These are phyloP conservation scores for Tricholoma bakamatsutake DNA, from an alignment of 768 basidiomycete species.

Conservation along the genomic window DNA sequence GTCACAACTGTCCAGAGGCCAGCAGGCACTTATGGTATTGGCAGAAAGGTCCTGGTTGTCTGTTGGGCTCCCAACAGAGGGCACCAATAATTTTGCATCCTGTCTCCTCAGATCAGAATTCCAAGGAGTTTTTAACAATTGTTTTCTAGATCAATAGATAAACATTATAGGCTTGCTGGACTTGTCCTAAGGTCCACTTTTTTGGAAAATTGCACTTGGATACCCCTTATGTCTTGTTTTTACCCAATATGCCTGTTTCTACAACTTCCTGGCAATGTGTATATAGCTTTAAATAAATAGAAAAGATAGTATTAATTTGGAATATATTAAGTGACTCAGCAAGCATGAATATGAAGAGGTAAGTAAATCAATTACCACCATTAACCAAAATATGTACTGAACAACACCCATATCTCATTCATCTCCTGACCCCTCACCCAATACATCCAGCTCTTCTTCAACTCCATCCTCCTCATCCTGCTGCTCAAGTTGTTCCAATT, in stretches of 20 bases:
- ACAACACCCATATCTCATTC: not conserved
- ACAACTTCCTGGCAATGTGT: not conserved
- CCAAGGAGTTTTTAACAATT: not conserved
- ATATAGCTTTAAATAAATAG: too few relatives aligned
- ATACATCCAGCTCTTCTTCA: not conserved
- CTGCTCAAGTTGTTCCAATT: constrained; percentile 12
- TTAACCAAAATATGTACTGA: not conserved
- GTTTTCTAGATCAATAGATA: not conserved
- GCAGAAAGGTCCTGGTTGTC: not conserved
- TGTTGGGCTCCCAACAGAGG: not conserved
- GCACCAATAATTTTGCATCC: not conserved
- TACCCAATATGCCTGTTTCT: too few relatives aligned
- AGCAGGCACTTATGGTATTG: constrained; percentile 14
- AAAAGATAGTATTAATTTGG: too few relatives aligned
- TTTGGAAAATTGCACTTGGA: not conserved
- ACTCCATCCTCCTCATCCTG: not conserved
- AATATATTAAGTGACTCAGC: not conserved
- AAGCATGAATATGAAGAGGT: not conserved
- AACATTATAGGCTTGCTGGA: too few relatives aligned
- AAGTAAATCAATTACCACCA: not conserved
- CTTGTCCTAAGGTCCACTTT: not conserved
- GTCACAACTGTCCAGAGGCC: constrained; percentile 13
- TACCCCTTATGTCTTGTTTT: not conserved
- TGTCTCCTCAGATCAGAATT: not conserved
- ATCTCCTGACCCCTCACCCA: not conserved